Evolutionary conservation across 345 rosid species (phyloP), one percentile per base, ranked within the genome.

Genomic region (Camelina hispida): DNA sequence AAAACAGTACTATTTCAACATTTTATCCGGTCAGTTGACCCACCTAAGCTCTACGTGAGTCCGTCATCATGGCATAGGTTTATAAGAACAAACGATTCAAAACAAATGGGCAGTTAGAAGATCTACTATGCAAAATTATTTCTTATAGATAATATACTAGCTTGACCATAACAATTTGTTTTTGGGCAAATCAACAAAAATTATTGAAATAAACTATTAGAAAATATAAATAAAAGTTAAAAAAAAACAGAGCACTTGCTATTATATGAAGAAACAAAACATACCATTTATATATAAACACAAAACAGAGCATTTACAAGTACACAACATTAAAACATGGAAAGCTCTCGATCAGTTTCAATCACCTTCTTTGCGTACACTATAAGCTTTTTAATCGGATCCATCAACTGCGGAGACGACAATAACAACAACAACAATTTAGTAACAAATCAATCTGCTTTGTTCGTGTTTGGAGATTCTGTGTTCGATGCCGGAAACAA

Each of bases 381-480:
- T 2, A 14, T 16, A 37, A 28, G 16, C 9, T 2, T 12, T n/a
- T 66, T 15, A 0, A 20, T 77, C 40, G 34, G 28, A 7, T 25
- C 37, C 0, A 68, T 62, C 22, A 72, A 20, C n/a, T 62, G 73
- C 65, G 53, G 62, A n/a, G 34, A 51, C 47, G 28, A 25, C 28
- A 25, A 25, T 25, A 68, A 71, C 10, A 59, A 35, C 48, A 68
- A 71, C 10, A 35, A 35, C 4, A 7, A 16, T 63, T 73, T 64
- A 1, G 25, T 74, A 6, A 71, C 74, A 62, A 70, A 79, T 9
- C 80, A 80, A 25, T 69, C 63, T 4, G 82, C 85, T 18, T 68
- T 78, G 40, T 83, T 84, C 55, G 34, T 86, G 35, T 84, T 83
- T 9, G 88, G 87, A 16, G 93, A 85, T 56, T 86, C 90, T 3